A percentile compares a stretch with the other conserved stretches of the same genome.
These are phyloP conservation scores for Entophlyctis luteolus DNA, from an alignment of 192 early-diverging fungal genomes.

Conservation along the genomic window DNA sequence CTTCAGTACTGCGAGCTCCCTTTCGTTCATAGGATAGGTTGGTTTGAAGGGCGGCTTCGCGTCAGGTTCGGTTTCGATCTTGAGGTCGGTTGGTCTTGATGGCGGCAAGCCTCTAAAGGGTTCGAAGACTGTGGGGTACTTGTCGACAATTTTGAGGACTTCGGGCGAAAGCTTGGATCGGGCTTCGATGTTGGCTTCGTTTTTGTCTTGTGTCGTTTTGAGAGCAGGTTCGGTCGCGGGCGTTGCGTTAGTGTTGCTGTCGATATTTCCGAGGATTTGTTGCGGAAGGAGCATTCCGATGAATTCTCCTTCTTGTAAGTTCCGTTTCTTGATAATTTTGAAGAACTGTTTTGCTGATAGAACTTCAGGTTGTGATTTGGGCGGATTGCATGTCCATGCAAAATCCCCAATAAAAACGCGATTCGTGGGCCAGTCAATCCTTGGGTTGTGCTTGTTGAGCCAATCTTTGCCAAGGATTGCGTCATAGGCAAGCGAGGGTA, in stretches of 20 bases:
- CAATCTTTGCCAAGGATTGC: not conserved
- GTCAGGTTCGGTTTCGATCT: not conserved
- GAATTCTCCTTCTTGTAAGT: not conserved
- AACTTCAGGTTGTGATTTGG: not conserved
- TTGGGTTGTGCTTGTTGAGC: not conserved
- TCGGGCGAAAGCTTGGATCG: not conserved
- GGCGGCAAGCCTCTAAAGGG: not conserved
- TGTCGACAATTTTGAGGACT: not conserved
- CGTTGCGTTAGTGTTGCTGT: not conserved
- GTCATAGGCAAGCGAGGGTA: not conserved
- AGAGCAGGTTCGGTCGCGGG: not conserved
- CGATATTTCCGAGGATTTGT: not conserved
- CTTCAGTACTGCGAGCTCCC: conserved; percentile 8
- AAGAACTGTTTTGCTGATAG: not conserved
- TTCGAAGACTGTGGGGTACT: not conserved
- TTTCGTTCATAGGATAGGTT: conserved; percentile 12
- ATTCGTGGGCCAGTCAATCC: not conserved
- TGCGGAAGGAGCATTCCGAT: not conserved
- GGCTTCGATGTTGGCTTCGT: not conserved
- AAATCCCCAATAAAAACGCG: not conserved
- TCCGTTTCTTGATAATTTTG: not conserved
- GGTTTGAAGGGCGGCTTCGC: not conserved
- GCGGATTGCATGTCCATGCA: not conserved
- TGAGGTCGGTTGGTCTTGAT: not conserved
- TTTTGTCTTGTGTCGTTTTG: not conserved